Evolutionary conservation across 164 flowering plant genomes (phyloP), one percentile per base, ranked within the genome.

Genomic region (Paratinospora sagittata): DNA sequence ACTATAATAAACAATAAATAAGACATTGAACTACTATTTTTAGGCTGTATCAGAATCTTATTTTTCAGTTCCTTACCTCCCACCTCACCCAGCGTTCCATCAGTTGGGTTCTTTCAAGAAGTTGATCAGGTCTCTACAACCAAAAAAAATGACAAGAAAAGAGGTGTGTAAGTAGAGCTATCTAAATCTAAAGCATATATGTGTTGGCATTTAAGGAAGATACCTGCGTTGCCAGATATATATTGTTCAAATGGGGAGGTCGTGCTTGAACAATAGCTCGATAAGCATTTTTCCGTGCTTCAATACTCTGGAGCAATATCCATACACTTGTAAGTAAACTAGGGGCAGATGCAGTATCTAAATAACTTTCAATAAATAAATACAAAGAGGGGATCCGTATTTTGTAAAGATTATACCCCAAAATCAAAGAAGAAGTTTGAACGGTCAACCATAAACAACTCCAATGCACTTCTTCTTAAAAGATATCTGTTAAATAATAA

Each of bases 41-140:
- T 33, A 65, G 6, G 17, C 9, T 12, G 27, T 26, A 49, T 41
- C 21, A 27, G n/a, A 73, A 74, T 67, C 27, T 73, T 24, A 72
- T 61, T 68, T 63, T 65, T 57, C 45, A 70, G 61, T 61, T 75
- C 61, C 68, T 9, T 87, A 96, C 99, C 99, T 96, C 99, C 95
- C 98, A 88, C 78, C 97, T 84, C 68, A 93, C 90, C 99, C 99
- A 96, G 41, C 98, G 99, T 79, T 96, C 98, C 98, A 91, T 96
- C 37, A 96, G 95, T 77, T 96, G 98, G 79, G 95, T 93, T 79
- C 98, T 86, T 75, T 90, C 89, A 45, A 96, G 80, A 76, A 96
- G 97, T 79, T 88, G 97, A 63, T 96, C 99, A 65, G 99, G 99
- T 78, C 96, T 88, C 99, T 95, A 74, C 63, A 84, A 68, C 64